These are phyloP conservation scores for Trichoderma citrinoviride DNA, from an alignment of 2,329 filamentous ascomycete species.

Conservation along the genomic window DNA sequence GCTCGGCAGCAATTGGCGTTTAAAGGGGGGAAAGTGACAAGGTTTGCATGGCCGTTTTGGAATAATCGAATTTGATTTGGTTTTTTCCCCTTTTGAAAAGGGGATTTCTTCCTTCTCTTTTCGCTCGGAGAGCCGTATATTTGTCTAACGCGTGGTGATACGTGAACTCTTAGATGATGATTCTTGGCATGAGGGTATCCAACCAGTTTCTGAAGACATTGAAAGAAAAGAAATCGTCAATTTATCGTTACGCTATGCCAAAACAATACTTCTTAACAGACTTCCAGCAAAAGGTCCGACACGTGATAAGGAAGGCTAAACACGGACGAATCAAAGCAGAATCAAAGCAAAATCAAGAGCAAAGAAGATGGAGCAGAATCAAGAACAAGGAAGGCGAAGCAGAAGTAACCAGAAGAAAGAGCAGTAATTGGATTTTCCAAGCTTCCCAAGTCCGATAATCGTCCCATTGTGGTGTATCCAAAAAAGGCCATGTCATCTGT, in stretches of 20 bases:
- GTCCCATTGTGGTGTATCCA: conserved; percentile 9
- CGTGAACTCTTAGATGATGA: too few relatives aligned
- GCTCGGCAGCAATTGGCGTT: conserved; percentile 16
- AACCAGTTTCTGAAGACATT: background rate
- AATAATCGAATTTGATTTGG: too few relatives aligned
- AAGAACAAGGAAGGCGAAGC: background rate
- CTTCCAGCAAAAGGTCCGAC: background rate
- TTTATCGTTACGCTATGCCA: background rate
- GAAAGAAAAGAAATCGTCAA: background rate
- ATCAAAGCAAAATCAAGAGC: background rate
- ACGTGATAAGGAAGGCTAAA: background rate
- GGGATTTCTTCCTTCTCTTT: too few relatives aligned
- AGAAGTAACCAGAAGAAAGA: background rate
- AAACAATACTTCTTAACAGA: background rate
- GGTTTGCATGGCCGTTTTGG: too few relatives aligned
- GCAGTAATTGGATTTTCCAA: background rate
- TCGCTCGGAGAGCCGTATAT: too few relatives aligned
- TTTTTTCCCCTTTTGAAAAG: too few relatives aligned
- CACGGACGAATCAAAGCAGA: background rate
- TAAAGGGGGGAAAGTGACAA: background rate
- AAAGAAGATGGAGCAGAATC: too few relatives aligned
- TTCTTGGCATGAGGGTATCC: background rate
- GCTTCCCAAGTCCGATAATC: background rate
- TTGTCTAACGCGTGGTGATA: too few relatives aligned
- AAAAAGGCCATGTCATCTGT: background rate